These are phyloP conservation scores for Gyrodon lividus DNA, from an alignment of 768 basidiomycete genomes.

Conservation along the genomic window DNA sequence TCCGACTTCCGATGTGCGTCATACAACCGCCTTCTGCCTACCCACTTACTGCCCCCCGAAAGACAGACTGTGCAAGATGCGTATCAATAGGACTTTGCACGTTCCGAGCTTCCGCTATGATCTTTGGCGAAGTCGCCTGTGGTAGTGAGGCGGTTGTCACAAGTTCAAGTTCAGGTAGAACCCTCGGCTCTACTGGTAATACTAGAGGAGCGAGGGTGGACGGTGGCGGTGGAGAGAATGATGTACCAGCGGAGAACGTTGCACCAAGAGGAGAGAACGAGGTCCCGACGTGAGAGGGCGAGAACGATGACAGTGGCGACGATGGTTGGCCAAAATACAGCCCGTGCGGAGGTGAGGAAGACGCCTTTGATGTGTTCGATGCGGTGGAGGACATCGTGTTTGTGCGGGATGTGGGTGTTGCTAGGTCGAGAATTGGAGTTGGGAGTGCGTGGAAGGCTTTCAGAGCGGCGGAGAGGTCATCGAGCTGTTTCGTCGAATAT, in stretches of 20 bases:
- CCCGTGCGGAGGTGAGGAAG: conserved; percentile 9
- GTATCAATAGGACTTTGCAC: conserved; percentile 35
- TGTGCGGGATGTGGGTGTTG: conserved; percentile 22
- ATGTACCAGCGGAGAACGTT: neutral
- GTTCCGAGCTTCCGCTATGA: conserved; percentile 19
- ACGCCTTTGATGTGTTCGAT: conserved; percentile 21
- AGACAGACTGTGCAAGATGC: conserved; percentile 12
- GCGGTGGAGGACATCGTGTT: conserved; percentile 31
- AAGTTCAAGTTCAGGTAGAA: neutral
- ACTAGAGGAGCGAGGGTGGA: conserved; percentile 15
- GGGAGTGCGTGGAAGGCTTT: conserved; percentile 46
- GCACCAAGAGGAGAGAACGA: neutral
- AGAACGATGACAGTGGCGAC: conserved; percentile 3
- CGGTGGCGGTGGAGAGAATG: conserved; percentile 18
- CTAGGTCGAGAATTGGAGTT: conserved; percentile 39
- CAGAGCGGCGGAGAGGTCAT: conserved; percentile 33
- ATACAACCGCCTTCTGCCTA: neutral
- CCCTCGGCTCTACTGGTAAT: neutral
- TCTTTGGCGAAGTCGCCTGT: conserved; percentile 11
- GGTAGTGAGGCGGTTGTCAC: conserved; percentile 15
- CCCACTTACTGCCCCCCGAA: neutral
- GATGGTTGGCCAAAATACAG: conserved; percentile 1
- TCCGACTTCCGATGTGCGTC: neutral
- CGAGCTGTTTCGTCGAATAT: conserved; percentile 18
- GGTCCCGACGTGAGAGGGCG: conserved; percentile 7